Evolutionary conservation across 306 rosid species (phyloP), one percentile per base, ranked within the genome.

Genomic region (Spatholobus suberectus): DNA sequence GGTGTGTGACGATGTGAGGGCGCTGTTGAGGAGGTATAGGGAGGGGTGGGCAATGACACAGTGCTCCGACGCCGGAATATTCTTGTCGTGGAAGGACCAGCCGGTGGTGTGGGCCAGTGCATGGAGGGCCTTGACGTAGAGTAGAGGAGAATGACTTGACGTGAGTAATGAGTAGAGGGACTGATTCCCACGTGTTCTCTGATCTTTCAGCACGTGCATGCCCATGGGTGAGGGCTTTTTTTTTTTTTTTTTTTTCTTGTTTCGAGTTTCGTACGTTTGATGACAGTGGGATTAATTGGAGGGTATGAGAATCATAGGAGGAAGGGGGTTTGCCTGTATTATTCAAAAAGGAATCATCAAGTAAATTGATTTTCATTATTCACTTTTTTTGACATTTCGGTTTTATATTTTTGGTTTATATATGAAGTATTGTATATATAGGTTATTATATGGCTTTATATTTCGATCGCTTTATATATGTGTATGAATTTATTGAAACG

Each of bases 31-130:
- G 72, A 92, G 98, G 90, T 93, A 96, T 54, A 93, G 83, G 84
- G 99, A 96, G 5, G 99, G 97, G 3, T 96, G 99, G 98, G 76
- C 94, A 11, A 91, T 96, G 98, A 80, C 84, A 73, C 92, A 81
- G 86, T 87, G 92, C 70, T 72, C 86, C 49, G 86, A 87, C 9
- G 89, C 90, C 87, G 99, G 99, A 86, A 92, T 96, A 83, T 91
- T 92, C 90, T 83, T 96, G 73, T 70, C 91, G 73, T 93, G 99
- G 98, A 96, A 90, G 88, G 94, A 91, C 1, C 91, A 89, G 76
- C 87, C 96, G 86, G 98, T 93, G 91, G 99, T 93, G 77, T 96
- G 99, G 99, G 94, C 94, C 78, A 90, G 98, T 86, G 97, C 97
- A 81, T 96, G 99, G 99, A 80, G 90, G 84, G 90, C 94, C 93